Evolutionary conservation across 2,329 filamentous ascomycete species (phyloP).

Genomic region (Microsporum audouinii): DNA sequence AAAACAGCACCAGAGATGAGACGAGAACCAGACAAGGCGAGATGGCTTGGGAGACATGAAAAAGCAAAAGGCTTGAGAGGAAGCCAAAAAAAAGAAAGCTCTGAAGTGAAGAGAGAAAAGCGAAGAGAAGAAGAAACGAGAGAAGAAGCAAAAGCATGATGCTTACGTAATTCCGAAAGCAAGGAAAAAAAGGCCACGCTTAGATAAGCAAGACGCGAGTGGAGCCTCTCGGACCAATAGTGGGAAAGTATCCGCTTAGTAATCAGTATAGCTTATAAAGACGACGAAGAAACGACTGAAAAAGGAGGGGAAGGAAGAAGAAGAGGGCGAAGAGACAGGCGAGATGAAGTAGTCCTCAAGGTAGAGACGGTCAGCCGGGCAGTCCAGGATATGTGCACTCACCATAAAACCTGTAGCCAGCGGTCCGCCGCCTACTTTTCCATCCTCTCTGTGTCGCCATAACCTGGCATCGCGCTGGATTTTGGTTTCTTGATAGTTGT

Average conservation of each 20-base stretch:
- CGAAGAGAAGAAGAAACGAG: background rate
- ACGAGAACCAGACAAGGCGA: background rate
- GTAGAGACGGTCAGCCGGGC: background rate
- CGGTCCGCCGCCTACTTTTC: background rate
- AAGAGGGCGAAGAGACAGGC: background rate
- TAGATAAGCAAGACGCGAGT: background rate
- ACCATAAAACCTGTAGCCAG: background rate
- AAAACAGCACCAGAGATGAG: background rate
- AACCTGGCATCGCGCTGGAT: background rate
- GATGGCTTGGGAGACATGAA: constrained; percentile 1
- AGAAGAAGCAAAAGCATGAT: background rate
- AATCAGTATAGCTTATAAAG: background rate
- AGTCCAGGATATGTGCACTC: background rate
- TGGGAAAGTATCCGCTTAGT: background rate
- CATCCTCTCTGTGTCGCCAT: background rate
- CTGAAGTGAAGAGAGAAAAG: background rate
- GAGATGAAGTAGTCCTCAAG: background rate
- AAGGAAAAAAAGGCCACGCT: background rate
- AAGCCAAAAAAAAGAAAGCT: background rate
- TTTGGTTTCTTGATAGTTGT: background rate
- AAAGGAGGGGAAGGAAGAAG: background rate
- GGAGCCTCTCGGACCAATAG: background rate
- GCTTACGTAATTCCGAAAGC: background rate
- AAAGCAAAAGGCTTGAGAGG: background rate
- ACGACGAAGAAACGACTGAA: background rate